Conservation (phyloP, 2,329 filamentous ascomycete genomes). For the Alternaria rosae region DNA sequence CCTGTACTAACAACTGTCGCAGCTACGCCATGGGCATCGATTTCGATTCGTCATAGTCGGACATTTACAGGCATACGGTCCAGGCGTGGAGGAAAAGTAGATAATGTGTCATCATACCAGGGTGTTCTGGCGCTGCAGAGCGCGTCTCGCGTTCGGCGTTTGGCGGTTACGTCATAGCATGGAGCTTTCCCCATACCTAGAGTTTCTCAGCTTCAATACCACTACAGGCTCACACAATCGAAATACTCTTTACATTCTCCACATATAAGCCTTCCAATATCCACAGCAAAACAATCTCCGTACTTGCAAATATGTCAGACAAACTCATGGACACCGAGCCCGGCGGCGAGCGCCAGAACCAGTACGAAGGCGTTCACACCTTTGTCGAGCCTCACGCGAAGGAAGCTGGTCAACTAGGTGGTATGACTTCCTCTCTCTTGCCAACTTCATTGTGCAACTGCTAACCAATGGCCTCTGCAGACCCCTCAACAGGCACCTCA, state of each 20-base stretch:
- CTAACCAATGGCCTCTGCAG: conserved; percentile 1
- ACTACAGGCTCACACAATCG: conserved; percentile 1
- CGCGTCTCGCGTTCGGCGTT: conserved; percentile 12
- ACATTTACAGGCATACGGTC: not conserved
- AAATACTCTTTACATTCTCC: not conserved
- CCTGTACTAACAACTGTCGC: conserved; percentile 9
- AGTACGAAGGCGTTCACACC: conserved; percentile 67
- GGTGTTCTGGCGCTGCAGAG: conserved; percentile 10
- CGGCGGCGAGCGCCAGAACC: conserved; percentile 65
- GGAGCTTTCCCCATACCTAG: conserved; percentile 13
- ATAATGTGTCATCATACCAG: not conserved
- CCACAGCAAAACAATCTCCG: not conserved
- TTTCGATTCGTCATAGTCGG: conserved; percentile 49
- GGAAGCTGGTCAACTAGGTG: conserved; percentile 64
- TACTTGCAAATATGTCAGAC: conserved; percentile 54
- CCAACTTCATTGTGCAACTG: not conserved
- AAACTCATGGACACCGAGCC: conserved; percentile 66
- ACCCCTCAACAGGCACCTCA: conserved; percentile 18
- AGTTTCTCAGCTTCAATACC: conserved; percentile 10
- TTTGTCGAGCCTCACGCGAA: conserved; percentile 60
- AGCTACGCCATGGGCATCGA: conserved; percentile 74
- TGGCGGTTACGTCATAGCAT: conserved; percentile 18
- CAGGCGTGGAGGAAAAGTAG: not conserved
- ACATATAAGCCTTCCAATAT: not conserved
- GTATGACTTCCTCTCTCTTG: conserved; percentile 43